Base-by-base conservation (phyloP, 2,329 filamentous ascomycete species). In the Curvularia eragrostidis region DNA sequence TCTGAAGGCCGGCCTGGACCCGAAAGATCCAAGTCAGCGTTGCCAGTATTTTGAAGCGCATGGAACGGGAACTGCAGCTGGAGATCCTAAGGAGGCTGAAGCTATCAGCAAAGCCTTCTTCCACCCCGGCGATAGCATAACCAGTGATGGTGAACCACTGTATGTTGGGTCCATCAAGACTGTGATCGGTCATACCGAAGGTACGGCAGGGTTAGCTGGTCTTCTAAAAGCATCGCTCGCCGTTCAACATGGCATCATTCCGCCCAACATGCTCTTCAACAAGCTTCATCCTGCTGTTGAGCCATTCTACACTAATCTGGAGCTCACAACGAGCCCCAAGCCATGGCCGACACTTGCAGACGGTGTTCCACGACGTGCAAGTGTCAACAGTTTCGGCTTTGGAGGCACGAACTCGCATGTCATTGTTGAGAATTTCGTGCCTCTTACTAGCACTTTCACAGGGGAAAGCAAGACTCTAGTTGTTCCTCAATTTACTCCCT, bases 161-260 rank as follows among this genome's bases (percentile, higher is more conserved):
- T 34, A 34, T 15, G 58, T 69, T 13, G 71, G 71, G 1, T 66
- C 61, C 0, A 61, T 73, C 32, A 73, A 63, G 76, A 80, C 70
- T 66, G 74, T 79, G 23, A 69, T 81, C 42, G 79, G 79, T 1
- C 79, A 81, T 56, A 70, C 72, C 1, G 77, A 81, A 62, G 77
- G 72, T 6, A 68, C 73, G 3, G 74, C 76, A 5, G 78, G 77
- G 13, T 48, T 80, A 0, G 75, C 74, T 3, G 74, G 73, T 3
- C 19, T 80, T 12, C 58, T 80, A 7, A 78, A 78, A 48, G 75
- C 73, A 3, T 68, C 70, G 0, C 58, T 81, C 36, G 73, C 77
- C 0, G 6, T 63, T 1, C 26, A 56, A 19, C 18, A 59, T 18
- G 59, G 62, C 3, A 63, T 38, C 0, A 65, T 79, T 5, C 77